A percentile compares a stretch with the other conserved stretches of the same genome.
Conservation (phyloP, 768 basidiomycete species). For the Hydnomerulius pinastri region DNA sequence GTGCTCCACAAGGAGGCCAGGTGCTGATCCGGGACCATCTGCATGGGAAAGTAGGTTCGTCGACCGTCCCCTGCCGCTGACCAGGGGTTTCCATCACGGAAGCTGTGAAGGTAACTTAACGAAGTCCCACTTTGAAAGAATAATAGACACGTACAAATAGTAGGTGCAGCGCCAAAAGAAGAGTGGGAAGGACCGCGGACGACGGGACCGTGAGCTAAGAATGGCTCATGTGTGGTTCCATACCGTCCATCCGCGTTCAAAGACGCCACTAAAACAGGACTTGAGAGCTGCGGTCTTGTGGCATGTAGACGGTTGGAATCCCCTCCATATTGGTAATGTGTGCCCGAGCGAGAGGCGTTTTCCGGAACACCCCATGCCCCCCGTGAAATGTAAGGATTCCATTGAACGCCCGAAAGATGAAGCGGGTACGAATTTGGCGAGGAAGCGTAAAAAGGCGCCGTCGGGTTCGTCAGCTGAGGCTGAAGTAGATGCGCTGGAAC, state of each 20-base stretch:
- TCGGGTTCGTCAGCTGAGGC: not conserved
- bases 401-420: not conserved
- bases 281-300: no score
- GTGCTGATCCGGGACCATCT: conserved; percentile 20
- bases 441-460: not conserved
- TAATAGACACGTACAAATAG: no score
- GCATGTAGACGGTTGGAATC: not conserved
- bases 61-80: conserved; percentile 7
- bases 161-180: no score
- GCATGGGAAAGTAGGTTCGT: conserved; percentile 17
- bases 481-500: conserved; percentile 4
- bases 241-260: no score
- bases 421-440: not conserved
- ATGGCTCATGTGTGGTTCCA: no score
- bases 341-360: not conserved
- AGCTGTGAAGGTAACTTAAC: no score
- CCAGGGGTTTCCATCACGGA: conserved; percentile 5
- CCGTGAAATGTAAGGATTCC: conserved; percentile 6
- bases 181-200: no score
- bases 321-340: not conserved
- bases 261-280: no score
- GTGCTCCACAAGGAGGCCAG: conserved; percentile 12
- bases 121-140: no score
- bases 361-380: conserved; percentile 5
- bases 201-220: no score